Evolutionary conservation across 2,329 filamentous ascomycete genomes (phyloP).

Genomic region (Coniosporium tulheliwenetii): DNA sequence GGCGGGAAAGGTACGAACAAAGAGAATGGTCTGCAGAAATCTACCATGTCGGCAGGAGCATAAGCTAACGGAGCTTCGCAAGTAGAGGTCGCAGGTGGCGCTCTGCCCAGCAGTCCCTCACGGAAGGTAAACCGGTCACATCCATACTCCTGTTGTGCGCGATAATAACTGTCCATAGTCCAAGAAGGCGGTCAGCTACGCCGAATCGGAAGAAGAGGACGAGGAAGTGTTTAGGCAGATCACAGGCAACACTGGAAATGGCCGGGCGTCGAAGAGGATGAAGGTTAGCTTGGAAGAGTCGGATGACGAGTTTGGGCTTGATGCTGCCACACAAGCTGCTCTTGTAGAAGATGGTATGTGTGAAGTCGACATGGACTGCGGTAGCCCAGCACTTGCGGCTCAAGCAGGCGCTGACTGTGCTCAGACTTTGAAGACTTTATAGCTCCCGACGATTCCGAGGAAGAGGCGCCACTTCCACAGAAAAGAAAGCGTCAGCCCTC

Average conservation of each 20-base stretch:
- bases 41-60: slow-evolving; percentile 19
- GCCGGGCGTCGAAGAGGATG: slow-evolving; percentile 38
- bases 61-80: slow-evolving; percentile 24
- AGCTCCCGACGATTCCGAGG: slow-evolving; percentile 74
- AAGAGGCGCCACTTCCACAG: slow-evolving; percentile 41
- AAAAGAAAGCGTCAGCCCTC: slow-evolving; percentile 35
- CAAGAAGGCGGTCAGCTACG: slow-evolving; percentile 60
- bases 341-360: slow-evolving; percentile 38
- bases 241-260: slow-evolving; percentile 26
- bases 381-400: too few species aligned
- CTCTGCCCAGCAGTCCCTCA: slow-evolving; percentile 52
- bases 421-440: slow-evolving; percentile 77
- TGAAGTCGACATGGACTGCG: neutral
- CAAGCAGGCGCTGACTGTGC: slow-evolving; percentile 10
- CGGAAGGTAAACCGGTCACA: slow-evolving; percentile 46
- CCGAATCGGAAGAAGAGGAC: slow-evolving; percentile 64
- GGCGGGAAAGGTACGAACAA: slow-evolving; percentile 33
- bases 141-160: neutral
- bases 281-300: slow-evolving; percentile 47
- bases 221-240: slow-evolving; percentile 51
- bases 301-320: slow-evolving; percentile 52
- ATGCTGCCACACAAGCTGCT: slow-evolving; percentile 39
- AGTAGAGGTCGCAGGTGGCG: slow-evolving; percentile 26
- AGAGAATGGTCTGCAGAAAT: slow-evolving; percentile 33
- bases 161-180: slow-evolving; percentile 20